Conservation (phyloP, 345 rosid species). For the Raphanus sativus region DNA sequence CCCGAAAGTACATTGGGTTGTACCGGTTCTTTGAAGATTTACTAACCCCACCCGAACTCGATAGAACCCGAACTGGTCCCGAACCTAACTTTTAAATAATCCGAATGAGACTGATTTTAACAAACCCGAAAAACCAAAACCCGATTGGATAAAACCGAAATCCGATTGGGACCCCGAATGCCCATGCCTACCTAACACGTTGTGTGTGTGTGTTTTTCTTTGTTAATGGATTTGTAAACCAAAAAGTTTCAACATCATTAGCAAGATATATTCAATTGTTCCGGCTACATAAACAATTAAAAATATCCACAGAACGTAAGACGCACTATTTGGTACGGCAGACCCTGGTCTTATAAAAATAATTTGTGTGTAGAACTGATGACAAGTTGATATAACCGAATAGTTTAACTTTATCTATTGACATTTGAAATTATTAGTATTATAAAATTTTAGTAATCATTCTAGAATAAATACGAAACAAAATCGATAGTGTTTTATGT, state of each 20-base stretch:
- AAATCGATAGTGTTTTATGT: not conserved
- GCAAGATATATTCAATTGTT: conserved; percentile 22
- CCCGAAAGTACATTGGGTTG: too few relatives aligned
- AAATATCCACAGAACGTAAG: conserved; percentile 13
- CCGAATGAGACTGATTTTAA: too few relatives aligned
- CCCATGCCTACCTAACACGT: conserved; percentile 20
- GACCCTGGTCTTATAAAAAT: conserved; percentile 2
- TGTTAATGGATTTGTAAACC: not conserved
- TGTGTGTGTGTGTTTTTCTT: conserved; percentile 4
- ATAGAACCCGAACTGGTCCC: too few relatives aligned
- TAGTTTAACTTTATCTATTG: conserved; percentile 20
- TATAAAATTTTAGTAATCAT: not conserved
- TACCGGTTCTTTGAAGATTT: too few relatives aligned
- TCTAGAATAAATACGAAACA: conserved; percentile 4
- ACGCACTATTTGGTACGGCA: conserved; percentile 25
- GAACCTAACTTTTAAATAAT: too few relatives aligned
- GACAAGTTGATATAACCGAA: conserved; percentile 3
- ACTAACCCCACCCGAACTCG: too few relatives aligned
- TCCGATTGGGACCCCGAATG: too few relatives aligned
- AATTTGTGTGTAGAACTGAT: conserved; percentile 5
- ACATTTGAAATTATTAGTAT: conserved; percentile 9
- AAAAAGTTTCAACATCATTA: not conserved
- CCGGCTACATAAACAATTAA: conserved; percentile 12
- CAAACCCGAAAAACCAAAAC: too few relatives aligned
- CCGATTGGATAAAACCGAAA: too few relatives aligned